These are phyloP conservation scores for Suillus fuscotomentosus DNA, from an alignment of 768 basidiomycete species.

Conservation along the genomic window DNA sequence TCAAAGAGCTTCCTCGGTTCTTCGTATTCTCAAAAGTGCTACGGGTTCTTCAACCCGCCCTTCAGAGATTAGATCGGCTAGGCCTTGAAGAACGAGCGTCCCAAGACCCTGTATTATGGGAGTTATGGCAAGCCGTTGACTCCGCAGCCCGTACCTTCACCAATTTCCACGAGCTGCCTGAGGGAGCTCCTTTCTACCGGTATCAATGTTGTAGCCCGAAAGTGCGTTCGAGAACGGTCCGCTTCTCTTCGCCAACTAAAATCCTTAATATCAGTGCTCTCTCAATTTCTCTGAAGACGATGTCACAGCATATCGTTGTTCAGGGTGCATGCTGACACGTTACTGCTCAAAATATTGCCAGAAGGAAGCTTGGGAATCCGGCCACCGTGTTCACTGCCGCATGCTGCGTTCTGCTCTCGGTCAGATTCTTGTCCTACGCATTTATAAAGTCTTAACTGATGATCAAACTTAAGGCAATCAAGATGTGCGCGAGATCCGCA, in stretches of 20 bases:
- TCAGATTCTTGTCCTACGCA: background rate
- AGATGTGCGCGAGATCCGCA: conserved; percentile 3
- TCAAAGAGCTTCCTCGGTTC: conserved; percentile 5
- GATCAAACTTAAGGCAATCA: background rate
- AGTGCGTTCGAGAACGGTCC: background rate
- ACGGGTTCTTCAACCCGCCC: background rate
- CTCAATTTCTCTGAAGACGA: background rate
- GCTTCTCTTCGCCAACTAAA: background rate
- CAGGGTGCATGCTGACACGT: conserved; percentile 1
- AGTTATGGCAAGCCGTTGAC: background rate
- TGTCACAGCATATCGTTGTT: conserved; percentile 2
- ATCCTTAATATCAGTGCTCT: background rate
- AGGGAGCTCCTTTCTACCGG: conserved; percentile 2
- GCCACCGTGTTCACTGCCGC: conserved; percentile 1
- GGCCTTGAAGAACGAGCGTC: background rate
- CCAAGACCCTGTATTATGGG: background rate
- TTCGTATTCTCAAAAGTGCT: conserved; percentile 3
- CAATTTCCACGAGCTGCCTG: conserved; percentile 4
- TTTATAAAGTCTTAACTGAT: background rate
- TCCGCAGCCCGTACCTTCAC: background rate
- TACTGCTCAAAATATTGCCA: conserved; percentile 1
- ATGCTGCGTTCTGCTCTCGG: background rate
- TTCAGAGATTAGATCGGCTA: conserved; percentile 1
- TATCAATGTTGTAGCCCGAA: background rate
- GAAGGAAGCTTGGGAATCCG: conserved; percentile 1